Evolutionary conservation across 805 yeast genomes (phyloP).

Genomic region (Candida ipomoeae): DNA sequence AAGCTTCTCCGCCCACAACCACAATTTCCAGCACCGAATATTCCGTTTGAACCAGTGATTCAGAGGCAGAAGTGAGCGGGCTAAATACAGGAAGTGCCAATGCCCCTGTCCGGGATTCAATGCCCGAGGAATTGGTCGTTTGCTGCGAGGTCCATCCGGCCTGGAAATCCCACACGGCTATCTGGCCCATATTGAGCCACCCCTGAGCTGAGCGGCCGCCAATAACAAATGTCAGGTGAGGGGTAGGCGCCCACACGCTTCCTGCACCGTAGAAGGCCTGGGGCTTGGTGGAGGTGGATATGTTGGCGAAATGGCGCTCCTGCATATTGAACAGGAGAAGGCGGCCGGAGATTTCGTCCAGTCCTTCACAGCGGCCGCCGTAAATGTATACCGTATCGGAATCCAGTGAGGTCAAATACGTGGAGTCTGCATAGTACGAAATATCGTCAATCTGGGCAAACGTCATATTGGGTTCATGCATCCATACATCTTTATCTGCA

Average conservation of each 20-base stretch:
- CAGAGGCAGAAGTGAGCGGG: conserved; percentile 19
- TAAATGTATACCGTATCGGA: conserved; percentile 45
- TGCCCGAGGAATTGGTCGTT: conserved; percentile 21
- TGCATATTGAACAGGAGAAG: conserved; percentile 42
- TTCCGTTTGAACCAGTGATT: conserved; percentile 26
- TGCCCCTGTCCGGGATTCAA: conserved; percentile 53
- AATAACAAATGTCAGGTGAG: conserved; percentile 48
- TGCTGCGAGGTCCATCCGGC: conserved; percentile 61
- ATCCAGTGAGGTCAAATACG: conserved; percentile 39
- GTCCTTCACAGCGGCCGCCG: conserved; percentile 43
- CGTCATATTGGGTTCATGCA: conserved; percentile 14
- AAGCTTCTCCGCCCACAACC: conserved; percentile 58
- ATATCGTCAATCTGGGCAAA: conserved; percentile 24
- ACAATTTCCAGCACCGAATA: conserved; percentile 41
- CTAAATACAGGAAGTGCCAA: conserved; percentile 53
- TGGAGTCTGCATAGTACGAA: conserved; percentile 32
- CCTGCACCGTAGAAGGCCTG: conserved; percentile 53
- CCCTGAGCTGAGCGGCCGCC: conserved; percentile 65
- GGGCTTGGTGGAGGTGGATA: conserved; percentile 50
- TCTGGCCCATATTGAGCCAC: conserved; percentile 70
- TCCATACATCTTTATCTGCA: conserved; percentile 20
- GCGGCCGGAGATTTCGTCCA: conserved; percentile 34
- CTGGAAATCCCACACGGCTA: conserved; percentile 67
- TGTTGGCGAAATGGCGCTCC: conserved; percentile 30
- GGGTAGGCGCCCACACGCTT: conserved; percentile 39